Evolutionary conservation across 2,329 filamentous ascomycete species (phyloP).

Genomic region (Diaporthe eres): DNA sequence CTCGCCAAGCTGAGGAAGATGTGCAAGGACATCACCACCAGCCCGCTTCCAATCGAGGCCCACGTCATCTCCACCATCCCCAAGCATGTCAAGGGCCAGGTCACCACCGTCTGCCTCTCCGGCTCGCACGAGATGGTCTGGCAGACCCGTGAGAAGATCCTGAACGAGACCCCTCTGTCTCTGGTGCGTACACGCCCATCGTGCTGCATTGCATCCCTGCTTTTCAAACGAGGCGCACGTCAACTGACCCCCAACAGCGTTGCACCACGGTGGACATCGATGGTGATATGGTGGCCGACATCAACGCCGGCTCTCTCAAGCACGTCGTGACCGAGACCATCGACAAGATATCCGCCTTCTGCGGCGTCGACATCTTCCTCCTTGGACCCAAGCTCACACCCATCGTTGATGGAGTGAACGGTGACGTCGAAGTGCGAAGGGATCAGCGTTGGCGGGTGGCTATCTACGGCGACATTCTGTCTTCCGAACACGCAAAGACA

Average conservation of each 20-base stretch:
- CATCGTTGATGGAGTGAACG: slow-evolving; percentile 80
- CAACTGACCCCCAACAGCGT: slow-evolving; percentile 68
- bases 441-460: slow-evolving; percentile 93
- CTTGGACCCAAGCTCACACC: slow-evolving; percentile 90
- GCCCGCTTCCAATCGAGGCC: slow-evolving; percentile 81
- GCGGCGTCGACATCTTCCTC: slow-evolving; percentile 96
- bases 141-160: slow-evolving; percentile 88
- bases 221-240: slow-evolving; percentile 48
- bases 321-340: slow-evolving; percentile 85
- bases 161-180: slow-evolving; percentile 93
- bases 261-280: slow-evolving; percentile 96
- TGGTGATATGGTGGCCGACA: slow-evolving; percentile 88
- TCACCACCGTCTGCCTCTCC: slow-evolving; percentile 92
- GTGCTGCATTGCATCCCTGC: slow-evolving; percentile 38
- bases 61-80: slow-evolving; percentile 87
- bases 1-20: slow-evolving; percentile 83
- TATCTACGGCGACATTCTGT: slow-evolving; percentile 96
- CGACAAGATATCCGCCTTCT: slow-evolving; percentile 88
- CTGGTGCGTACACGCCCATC: slow-evolving; percentile 74
- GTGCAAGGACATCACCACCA: slow-evolving; percentile 85
- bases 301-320: slow-evolving; percentile 76
- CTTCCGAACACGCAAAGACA: slow-evolving; percentile 96
- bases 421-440: slow-evolving; percentile 84
- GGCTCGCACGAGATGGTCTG: slow-evolving; percentile 90
- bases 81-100: slow-evolving; percentile 76